phyloP scores from a whole-genome alignment of 768 basidiomycete species.

The Kondoa subrosea region DNA sequence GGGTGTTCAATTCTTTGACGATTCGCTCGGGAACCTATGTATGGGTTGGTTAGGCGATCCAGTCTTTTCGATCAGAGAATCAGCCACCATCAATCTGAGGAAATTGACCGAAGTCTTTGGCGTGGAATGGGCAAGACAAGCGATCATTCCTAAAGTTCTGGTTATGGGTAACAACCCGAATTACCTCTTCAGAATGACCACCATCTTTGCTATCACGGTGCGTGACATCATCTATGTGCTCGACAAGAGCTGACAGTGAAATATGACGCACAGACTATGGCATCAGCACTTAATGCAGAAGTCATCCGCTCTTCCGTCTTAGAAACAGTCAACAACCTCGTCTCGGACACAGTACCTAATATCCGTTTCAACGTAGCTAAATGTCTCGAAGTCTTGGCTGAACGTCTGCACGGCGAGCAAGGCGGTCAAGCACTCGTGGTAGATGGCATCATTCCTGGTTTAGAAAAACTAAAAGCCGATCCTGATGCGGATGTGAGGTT shows the following conservation, averaged over 20 bases:
- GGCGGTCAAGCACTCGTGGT: conserved; percentile 55
- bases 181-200: conserved; percentile 95
- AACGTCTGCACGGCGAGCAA: conserved; percentile 42
- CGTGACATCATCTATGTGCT: neutral
- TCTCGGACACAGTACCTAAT: conserved; percentile 85
- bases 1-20: conserved; percentile 91
- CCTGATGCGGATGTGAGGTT: conserved; percentile 90
- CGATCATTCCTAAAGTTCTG: conserved; percentile 92
- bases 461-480: conserved; percentile 76
- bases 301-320: conserved; percentile 72
- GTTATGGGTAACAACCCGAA: conserved; percentile 94
- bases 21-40: conserved; percentile 86
- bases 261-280: conserved; percentile 54
- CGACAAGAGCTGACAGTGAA: neutral
- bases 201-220: conserved; percentile 94
- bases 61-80: conserved; percentile 93
- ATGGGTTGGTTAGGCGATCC: conserved; percentile 99
- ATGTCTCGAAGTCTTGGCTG: conserved; percentile 72
- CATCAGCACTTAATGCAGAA: conserved; percentile 67
- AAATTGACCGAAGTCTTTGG: conserved; percentile 97
- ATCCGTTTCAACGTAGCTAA: conserved; percentile 99
- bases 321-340: conserved; percentile 61
- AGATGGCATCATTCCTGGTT: conserved; percentile 56
- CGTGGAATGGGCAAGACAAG: conserved; percentile 83
- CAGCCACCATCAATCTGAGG: conserved; percentile 91